These are phyloP conservation scores for Penicillium psychrofluorescens DNA, from an alignment of 495 filamentous ascomycete genomes.

Conservation along the genomic window DNA sequence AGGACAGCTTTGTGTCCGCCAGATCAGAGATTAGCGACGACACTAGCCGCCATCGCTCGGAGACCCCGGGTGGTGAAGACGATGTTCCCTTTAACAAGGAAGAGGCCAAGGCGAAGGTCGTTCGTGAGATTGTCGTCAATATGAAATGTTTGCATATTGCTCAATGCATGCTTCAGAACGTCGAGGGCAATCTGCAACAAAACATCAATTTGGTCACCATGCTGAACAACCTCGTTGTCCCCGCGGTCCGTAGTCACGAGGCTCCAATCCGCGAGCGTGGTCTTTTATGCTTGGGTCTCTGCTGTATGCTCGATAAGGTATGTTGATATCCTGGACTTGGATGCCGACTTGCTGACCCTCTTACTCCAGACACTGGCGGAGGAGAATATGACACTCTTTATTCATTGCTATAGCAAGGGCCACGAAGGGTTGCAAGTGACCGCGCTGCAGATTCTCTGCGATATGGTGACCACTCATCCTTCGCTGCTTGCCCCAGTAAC, in stretches of 20 bases:
- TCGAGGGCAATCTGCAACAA: slow-evolving; percentile 73
- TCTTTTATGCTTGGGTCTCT: slow-evolving; percentile 80
- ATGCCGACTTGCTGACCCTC: slow-evolving; percentile 3
- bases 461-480: slow-evolving; percentile 85
- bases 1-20: slow-evolving; percentile 90
- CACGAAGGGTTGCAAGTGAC: slow-evolving; percentile 84
- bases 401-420: slow-evolving; percentile 92
- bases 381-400: slow-evolving; percentile 88
- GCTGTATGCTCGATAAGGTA: slow-evolving; percentile 81
- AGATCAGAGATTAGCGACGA: slow-evolving; percentile 72
- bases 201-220: slow-evolving; percentile 86
- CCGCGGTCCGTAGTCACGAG: slow-evolving; percentile 88
- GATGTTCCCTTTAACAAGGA: slow-evolving; percentile 54
- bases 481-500: slow-evolving; percentile 52
- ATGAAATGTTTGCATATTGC: slow-evolving; percentile 98
- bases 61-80: slow-evolving; percentile 37
- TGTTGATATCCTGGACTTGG: slow-evolving; percentile 6
- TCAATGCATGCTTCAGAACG: slow-evolving; percentile 93
- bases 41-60: slow-evolving; percentile 31
- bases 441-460: slow-evolving; percentile 84
- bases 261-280: slow-evolving; percentile 88
- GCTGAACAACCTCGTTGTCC: slow-evolving; percentile 94
- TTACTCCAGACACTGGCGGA: slow-evolving; percentile 63
- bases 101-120: slow-evolving; percentile 70
- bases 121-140: slow-evolving; percentile 89